Base-by-base conservation (phyloP, 192 early-diverging fungal genomes). In the Umbelopsis ramanniana region DNA sequence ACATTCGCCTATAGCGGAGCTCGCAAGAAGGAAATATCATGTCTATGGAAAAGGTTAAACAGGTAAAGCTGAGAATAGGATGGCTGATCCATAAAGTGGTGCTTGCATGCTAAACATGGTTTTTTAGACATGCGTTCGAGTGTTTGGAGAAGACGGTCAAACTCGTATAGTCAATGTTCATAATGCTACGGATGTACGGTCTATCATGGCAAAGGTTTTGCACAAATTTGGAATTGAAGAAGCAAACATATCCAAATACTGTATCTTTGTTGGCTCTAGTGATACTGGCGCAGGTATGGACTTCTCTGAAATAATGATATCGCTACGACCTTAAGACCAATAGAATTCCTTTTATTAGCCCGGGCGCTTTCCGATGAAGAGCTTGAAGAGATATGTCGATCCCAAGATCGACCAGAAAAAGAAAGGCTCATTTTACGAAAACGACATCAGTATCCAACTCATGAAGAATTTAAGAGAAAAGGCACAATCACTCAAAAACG, bases 151-250 rank as follows among this genome's bases (percentile, higher is more conserved):
- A 14, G 90, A 92, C 52, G 89, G 91, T 45, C 89, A 96, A 72
- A 85, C 85, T 8, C 89, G 93, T 50, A 89, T 92, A 26, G 93
- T 98, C 37, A 84, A 93, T 52, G 89, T 97, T 23, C 85, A 88
- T 37, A 86, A 88, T 71, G 80, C 89, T 10, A 88, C 79, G 53
- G 92, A 93, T 35, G 92, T 92, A 1, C 72, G 74, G 26, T 79
- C 84, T 24, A 90, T 98, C 21, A 83, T 95, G 72, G 80, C 85
- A 48, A 85, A 83, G 45, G 89, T 97, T 5, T 78, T 94, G 48
- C 85, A 87, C 71, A 95, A 95, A 66, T 97, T 97, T 80, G 90
- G 92, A 45, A 88, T 97, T 47, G 77, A 83, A 54, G 86, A 84
- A 33, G 88, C 89, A n/a, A 82, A 83, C n/a, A 81, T 80, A 63